Evolutionary conservation across 2,329 filamentous ascomycete species (phyloP).

Genomic region (Penicillium aurantiogriseum): DNA sequence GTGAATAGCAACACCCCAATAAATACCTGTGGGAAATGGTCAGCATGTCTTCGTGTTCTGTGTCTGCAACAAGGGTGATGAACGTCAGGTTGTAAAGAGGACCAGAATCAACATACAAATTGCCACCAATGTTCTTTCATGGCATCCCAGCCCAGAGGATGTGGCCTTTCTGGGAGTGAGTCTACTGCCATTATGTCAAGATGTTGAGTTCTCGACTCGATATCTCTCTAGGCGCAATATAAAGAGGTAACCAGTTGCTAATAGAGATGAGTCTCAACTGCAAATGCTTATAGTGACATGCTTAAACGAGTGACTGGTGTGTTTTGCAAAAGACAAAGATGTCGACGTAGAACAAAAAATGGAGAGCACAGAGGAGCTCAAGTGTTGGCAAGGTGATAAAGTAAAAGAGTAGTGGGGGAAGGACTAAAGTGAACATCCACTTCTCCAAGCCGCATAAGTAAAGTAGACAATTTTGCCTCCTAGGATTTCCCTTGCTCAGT

Average conservation of each 20-base stretch:
- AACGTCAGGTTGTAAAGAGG: conserved; percentile 7
- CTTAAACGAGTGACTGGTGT: conserved; percentile 4
- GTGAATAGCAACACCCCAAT: conserved; percentile 35
- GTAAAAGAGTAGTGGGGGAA: conserved; percentile 6
- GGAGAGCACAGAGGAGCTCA: not conserved
- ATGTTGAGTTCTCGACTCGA: conserved; percentile 1
- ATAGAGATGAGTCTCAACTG: not conserved
- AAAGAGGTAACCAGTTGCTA: not conserved
- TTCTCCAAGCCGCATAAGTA: conserved; percentile 4
- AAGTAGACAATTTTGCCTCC: conserved; percentile 6
- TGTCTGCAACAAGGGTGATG: not conserved
- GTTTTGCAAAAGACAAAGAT: not conserved
- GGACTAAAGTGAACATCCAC: conserved; percentile 8
- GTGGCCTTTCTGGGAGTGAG: conserved; percentile 19
- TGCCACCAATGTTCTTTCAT: conserved; percentile 46
- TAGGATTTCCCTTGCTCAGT: conserved; percentile 4
- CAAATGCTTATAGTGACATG: conserved; percentile 2
- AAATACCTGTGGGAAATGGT: conserved; percentile 29
- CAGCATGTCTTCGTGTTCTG: conserved; percentile 14
- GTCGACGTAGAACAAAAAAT: not conserved
- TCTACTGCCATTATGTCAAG: conserved; percentile 28
- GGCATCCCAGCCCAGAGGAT: conserved; percentile 34
- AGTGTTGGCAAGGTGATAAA: conserved; percentile 1
- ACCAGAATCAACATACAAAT: conserved; percentile 33
- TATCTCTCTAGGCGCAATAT: not conserved